These are phyloP conservation scores for Trametes hirsuta DNA, from an alignment of 1,284 basidiomycete species.

Conservation along the genomic window DNA sequence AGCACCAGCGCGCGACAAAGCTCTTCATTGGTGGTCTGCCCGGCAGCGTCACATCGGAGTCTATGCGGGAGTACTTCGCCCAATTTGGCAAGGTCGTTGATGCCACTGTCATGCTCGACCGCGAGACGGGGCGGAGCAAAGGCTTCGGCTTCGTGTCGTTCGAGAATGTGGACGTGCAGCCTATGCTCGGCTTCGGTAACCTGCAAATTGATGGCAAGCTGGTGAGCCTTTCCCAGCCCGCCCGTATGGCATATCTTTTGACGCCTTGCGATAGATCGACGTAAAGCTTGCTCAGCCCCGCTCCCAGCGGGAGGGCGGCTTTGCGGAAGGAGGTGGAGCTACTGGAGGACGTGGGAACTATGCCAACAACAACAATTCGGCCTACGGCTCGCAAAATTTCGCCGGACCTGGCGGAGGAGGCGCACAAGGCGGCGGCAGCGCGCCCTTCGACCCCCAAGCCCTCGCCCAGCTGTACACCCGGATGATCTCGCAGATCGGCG, in stretches of 20 bases:
- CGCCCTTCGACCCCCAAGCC: constrained; percentile 80
- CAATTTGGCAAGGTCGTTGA: constrained; percentile 94
- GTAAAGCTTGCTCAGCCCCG: constrained; percentile 93
- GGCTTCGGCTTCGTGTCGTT: constrained; percentile 99
- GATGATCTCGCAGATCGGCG: constrained; percentile 79
- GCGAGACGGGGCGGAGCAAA: constrained; percentile 93
- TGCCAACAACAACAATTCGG: constrained; percentile 27
- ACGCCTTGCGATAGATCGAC: constrained; percentile 69
- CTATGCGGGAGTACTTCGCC: constrained; percentile 90
- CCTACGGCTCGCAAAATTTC: constrained; percentile 39
- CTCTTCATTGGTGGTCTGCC: constrained; percentile 97
- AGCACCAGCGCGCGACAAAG: constrained; percentile 90
- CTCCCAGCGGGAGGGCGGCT: constrained; percentile 66
- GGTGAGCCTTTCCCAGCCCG: constrained; percentile 47
- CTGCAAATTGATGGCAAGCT: constrained; percentile 92
- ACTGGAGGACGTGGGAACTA: constrained; percentile 25
- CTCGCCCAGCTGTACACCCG: constrained; percentile 80
- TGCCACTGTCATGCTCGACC: constrained; percentile 98
- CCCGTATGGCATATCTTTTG: neutral
- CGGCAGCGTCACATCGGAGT: constrained; percentile 89
- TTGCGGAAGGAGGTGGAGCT: constrained; percentile 37
- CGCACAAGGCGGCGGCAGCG: constrained; percentile 39
- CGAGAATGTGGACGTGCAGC: constrained; percentile 85
- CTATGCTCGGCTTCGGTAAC: constrained; percentile 83
- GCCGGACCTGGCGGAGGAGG: constrained; percentile 27